Conservation (phyloP, 805 yeast genomes). For the Candida namnaoensis region DNA sequence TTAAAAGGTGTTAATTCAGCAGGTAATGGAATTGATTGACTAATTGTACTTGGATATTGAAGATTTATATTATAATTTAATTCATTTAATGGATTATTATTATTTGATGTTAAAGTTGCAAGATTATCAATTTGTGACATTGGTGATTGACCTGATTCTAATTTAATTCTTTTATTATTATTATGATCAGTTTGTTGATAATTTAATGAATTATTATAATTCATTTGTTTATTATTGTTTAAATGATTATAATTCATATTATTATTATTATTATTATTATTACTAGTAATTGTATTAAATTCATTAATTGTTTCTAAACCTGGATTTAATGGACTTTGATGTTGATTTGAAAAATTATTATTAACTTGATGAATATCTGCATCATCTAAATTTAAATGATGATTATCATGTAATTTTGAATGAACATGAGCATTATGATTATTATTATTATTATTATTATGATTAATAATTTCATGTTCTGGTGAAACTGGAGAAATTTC, state of each 20-base stretch:
- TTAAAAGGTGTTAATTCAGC: constrained; percentile 15
- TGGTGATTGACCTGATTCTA: constrained; percentile 5
- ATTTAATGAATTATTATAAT: neutral
- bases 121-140: constrained; percentile 5
- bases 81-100: neutral
- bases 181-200: too few species aligned
- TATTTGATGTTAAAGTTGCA: constrained; percentile 4
- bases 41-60: constrained; percentile 1
- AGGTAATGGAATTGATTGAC: constrained; percentile 7
- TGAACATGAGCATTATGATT: too few species aligned
- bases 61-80: neutral
- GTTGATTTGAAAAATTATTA: too few species aligned
- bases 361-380: too few species aligned
- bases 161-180: neutral
- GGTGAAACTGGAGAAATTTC: constrained; percentile 19
- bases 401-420: too few species aligned
- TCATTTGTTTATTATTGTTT: too few species aligned
- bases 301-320: neutral
- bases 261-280: too few species aligned
- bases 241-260: neutral
- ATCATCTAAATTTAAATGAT: too few species aligned
- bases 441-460: too few species aligned
- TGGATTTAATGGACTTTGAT: neutral
- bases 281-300: neutral
- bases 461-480: too few species aligned